Conservation (phyloP, 306 rosid genomes). For the Trichosanthes cucumerina region DNA sequence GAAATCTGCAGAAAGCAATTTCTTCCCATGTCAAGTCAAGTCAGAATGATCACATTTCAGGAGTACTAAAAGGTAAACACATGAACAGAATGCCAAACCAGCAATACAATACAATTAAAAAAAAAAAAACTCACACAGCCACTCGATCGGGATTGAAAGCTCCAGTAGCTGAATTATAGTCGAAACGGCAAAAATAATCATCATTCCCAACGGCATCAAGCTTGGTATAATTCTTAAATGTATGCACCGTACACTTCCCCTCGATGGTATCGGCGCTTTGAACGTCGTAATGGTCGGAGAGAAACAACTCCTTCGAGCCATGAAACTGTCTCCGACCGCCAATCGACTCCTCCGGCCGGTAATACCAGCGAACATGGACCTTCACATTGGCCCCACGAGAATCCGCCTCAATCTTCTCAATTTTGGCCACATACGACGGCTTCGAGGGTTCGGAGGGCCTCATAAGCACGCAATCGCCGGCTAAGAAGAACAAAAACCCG, state of each 20-base stretch:
- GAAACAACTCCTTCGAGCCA: slow-evolving; percentile 89
- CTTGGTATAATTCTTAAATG: slow-evolving; percentile 81
- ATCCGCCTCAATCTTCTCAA: slow-evolving; percentile 94
- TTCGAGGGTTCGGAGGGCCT: slow-evolving; percentile 72
- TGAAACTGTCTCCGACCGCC: slow-evolving; percentile 99
- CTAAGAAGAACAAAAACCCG: slow-evolving; percentile 23
- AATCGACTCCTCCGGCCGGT: slow-evolving; percentile 96
- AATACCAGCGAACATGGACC: slow-evolving; percentile 87
- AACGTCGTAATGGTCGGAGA: slow-evolving; percentile 80
- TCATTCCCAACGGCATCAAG: slow-evolving; percentile 97
- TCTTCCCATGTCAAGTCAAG: neutral
- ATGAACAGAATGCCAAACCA: neutral
- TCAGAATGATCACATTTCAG: neutral
- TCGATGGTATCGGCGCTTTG: slow-evolving; percentile 93
- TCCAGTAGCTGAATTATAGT: slow-evolving; percentile 85
- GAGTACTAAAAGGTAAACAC: neutral
- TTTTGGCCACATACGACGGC: slow-evolving; percentile 87
- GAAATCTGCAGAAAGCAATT: neutral
- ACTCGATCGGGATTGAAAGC: slow-evolving; percentile 96
- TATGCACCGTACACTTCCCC: slow-evolving; percentile 89
- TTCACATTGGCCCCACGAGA: slow-evolving; percentile 88
- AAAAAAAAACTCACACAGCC: slow-evolving; percentile 54
- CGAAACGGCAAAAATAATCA: slow-evolving; percentile 97
- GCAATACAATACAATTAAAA: neutral
- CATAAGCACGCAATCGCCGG: slow-evolving; percentile 88